A percentile compares a stretch with the other conserved stretches of the same genome.
phyloP scores from a whole-genome alignment of 352 stramenopile genomes.

The Peronosclerospora sorghi region DNA sequence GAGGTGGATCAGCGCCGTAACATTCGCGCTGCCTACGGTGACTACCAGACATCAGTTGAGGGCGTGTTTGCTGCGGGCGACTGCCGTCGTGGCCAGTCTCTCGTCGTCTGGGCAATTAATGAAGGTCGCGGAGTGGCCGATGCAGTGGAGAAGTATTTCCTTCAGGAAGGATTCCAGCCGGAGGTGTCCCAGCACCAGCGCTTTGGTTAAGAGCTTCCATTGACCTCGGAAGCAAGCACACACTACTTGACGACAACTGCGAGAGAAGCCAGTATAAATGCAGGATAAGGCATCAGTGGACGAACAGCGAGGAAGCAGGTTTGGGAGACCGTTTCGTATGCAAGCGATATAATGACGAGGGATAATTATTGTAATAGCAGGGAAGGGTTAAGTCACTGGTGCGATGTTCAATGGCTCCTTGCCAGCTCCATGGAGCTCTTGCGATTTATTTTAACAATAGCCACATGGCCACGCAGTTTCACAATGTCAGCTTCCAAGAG shows the following conservation, averaged over 20 bases:
- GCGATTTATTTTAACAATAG: conserved; percentile 21
- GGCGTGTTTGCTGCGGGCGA: conserved; percentile 96
- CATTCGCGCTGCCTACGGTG: conserved; percentile 87
- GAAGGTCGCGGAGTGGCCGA: conserved; percentile 91
- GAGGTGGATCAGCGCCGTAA: conserved; percentile 92
- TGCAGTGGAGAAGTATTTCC: conserved; percentile 74
- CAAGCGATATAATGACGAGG: conserved; percentile 9
- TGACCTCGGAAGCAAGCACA: conserved; percentile 5
- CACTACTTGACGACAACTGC: conserved; percentile 20
- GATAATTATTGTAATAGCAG: conserved; percentile 27
- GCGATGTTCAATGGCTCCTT: background rate
- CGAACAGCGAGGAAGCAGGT: background rate
- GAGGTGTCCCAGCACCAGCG: conserved; percentile 76
- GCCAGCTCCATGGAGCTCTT: conserved; percentile 13
- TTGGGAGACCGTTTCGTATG: background rate
- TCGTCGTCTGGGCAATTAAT: conserved; percentile 98
- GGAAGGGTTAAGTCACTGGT: conserved; percentile 5
- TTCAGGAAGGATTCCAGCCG: conserved; percentile 63
- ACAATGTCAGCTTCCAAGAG: conserved; percentile 8
- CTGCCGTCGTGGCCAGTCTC: conserved; percentile 93
- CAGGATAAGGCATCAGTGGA: conserved; percentile 5
- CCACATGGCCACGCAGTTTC: conserved; percentile 19
- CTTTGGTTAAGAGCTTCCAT: conserved; percentile 31
- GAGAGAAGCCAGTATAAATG: conserved; percentile 3
- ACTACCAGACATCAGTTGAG: conserved; percentile 91